Conservation (phyloP, 2,329 filamentous ascomycete genomes). For the Hyphodiscus sp. region DNA sequence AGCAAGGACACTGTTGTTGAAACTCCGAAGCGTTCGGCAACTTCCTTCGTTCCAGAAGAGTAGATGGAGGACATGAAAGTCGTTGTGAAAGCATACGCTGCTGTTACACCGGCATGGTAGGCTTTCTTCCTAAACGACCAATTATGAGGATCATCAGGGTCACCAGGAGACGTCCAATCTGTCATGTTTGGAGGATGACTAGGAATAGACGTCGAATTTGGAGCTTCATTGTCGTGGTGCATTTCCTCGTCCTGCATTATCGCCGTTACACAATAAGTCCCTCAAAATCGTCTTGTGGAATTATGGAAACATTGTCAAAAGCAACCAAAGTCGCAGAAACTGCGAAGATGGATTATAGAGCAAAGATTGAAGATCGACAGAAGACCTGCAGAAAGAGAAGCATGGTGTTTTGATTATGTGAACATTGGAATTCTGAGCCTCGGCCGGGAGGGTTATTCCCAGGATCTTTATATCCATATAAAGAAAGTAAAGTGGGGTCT, state of each 20-base stretch:
- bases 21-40: neutral
- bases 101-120: neutral
- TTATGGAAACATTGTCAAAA: neutral
- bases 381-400: neutral
- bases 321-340: neutral
- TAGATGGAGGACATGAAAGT: constrained; percentile 1
- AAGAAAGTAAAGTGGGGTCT: too few relatives aligned
- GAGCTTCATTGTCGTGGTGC: neutral
- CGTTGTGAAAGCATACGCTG: neutral
- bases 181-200: neutral
- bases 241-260: neutral
- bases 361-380: neutral
- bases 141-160: neutral
- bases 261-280: neutral
- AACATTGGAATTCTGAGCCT: neutral
- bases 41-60: neutral
- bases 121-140: neutral
- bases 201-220: neutral
- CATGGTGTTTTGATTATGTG: neutral
- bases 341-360: neutral
- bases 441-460: too few relatives aligned
- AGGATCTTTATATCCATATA: too few relatives aligned
- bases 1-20: neutral
- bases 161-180: neutral
- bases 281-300: too few relatives aligned